Conservation (phyloP, 495 filamentous ascomycete species). For the Neurospora intermedia region DNA sequence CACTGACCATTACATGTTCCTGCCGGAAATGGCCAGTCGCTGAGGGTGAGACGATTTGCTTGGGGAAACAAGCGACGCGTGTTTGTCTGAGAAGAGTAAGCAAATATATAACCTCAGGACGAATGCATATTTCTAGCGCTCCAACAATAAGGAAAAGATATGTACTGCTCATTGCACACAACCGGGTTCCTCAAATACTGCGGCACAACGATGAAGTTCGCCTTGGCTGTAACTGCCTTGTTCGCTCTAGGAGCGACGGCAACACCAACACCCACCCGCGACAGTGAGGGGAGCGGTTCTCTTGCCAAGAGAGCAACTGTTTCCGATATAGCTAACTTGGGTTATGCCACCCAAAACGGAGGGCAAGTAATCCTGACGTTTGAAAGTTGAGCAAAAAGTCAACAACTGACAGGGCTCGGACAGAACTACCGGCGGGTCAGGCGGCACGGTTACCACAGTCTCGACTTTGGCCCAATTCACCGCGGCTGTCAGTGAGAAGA, state of each 20-base stretch:
- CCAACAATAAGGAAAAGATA: not conserved
- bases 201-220: not conserved
- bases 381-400: not conserved
- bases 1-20: not conserved
- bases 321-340: slow-evolving; percentile 1
- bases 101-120: not conserved
- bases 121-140: not conserved
- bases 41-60: not conserved
- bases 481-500: slow-evolving; percentile 33
- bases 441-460: slow-evolving; percentile 49
- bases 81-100: not conserved
- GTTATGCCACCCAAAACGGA: slow-evolving; percentile 7
- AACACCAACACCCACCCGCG: not conserved
- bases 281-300: not conserved
- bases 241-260: not conserved
- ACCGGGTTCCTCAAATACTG: not conserved
- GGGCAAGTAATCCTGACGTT: not conserved
- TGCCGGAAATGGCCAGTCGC: not conserved
- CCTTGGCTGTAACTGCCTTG: not conserved
- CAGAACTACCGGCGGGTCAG: slow-evolving; percentile 47
- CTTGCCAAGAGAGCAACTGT: not conserved
- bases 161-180: not conserved
- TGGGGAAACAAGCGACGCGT: not conserved
- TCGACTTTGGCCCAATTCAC: slow-evolving; percentile 44
- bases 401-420: not conserved